Evolutionary conservation across 768 basidiomycete species (phyloP).

Genomic region (Lentinula sp.): DNA sequence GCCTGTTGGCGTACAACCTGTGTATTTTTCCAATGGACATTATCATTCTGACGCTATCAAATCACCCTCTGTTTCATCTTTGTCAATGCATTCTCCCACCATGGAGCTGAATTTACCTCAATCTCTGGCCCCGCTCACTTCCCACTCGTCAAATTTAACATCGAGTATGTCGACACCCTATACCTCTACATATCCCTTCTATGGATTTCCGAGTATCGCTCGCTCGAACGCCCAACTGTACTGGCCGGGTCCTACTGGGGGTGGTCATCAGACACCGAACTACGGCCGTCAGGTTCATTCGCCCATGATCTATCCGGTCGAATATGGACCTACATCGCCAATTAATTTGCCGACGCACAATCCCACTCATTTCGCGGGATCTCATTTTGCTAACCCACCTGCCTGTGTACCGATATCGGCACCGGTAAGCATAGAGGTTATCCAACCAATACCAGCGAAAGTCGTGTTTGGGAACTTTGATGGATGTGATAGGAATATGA

Average conservation of each 20-base stretch:
- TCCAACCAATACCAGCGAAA: neutral
- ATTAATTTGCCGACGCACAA: neutral
- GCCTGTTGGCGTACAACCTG: neutral
- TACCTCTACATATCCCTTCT: neutral
- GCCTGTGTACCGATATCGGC: neutral
- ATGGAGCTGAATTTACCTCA: neutral
- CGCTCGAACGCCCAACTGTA: neutral
- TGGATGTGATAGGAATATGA: neutral
- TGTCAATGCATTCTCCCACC: neutral
- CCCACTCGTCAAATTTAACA: neutral
- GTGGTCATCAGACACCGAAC: neutral
- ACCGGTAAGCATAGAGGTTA: neutral
- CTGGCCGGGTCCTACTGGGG: neutral
- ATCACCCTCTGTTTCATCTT: neutral
- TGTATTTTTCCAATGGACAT: neutral
- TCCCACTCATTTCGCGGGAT: neutral
- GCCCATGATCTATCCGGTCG: neutral
- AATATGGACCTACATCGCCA: neutral
- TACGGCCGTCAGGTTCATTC: neutral
- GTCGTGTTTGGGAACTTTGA: slow-evolving; percentile 1
- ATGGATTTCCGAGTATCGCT: neutral
- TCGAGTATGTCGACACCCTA: neutral
- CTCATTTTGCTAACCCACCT: neutral
- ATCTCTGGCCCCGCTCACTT: neutral
- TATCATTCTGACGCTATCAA: neutral